Conservation (phyloP, 2,329 filamentous ascomycete genomes). For the Ophiostoma sp. region DNA sequence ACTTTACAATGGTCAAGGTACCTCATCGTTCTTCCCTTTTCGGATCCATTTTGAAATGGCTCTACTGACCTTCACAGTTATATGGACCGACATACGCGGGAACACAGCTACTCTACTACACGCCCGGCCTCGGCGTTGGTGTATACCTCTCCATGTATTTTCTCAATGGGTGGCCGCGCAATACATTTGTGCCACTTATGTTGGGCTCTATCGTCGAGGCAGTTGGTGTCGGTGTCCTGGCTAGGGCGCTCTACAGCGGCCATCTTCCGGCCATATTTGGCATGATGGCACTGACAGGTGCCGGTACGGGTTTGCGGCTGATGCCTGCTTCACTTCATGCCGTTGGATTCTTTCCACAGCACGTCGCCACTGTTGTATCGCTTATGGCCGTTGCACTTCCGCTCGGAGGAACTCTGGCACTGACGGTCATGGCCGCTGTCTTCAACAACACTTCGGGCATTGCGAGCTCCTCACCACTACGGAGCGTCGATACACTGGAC, state of each 20-base stretch:
- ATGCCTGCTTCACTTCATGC: conserved; percentile 64
- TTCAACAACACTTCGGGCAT: conserved; percentile 58
- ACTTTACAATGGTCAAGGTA: conserved; percentile 59
- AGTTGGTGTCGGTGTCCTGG: conserved; percentile 58
- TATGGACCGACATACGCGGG: conserved; percentile 23
- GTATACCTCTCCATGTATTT: conserved; percentile 58
- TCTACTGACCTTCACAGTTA: conserved; percentile 36
- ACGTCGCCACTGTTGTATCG: conserved; percentile 60
- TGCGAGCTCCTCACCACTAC: conserved; percentile 32
- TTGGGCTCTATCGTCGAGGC: conserved; percentile 58
- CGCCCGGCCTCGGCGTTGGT: conserved; percentile 62
- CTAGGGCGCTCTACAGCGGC: conserved; percentile 44
- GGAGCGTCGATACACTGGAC: conserved; percentile 41
- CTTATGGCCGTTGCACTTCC: conserved; percentile 60
- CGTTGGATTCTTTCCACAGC: conserved; percentile 59
- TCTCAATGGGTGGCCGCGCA: conserved; percentile 61
- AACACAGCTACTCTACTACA: conserved; percentile 57
- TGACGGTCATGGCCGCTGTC: conserved; percentile 68
- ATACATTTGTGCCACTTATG: conserved; percentile 61
- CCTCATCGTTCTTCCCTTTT: no score
- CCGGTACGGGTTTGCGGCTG: conserved; percentile 63
- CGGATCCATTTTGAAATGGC: no score
- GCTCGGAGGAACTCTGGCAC: conserved; percentile 63
- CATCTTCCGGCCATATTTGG: conserved; percentile 50
- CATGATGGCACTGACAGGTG: conserved; percentile 66